Evolutionary conservation across 2,329 filamentous ascomycete species (phyloP).

Genomic region (Pseudocercospora eumusae): DNA sequence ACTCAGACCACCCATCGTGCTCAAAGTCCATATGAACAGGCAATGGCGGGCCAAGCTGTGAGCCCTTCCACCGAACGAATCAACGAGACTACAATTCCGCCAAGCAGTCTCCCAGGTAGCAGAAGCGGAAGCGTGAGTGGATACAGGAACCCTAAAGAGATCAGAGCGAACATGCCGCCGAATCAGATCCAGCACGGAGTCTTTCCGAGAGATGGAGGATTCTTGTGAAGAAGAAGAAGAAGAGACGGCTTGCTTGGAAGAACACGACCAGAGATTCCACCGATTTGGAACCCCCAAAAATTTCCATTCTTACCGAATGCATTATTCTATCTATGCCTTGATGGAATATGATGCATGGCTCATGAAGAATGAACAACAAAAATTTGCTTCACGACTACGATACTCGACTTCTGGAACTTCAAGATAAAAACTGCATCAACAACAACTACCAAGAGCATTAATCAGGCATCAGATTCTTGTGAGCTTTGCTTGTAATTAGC

Average conservation of each 20-base stretch:
- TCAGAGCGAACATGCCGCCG: constrained; percentile 54
- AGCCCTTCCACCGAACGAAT: constrained; percentile 26
- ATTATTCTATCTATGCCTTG: constrained; percentile 7
- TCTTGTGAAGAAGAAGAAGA: constrained; percentile 28
- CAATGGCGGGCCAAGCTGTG: constrained; percentile 32
- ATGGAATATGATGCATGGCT: constrained; percentile 9
- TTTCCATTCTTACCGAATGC: not conserved
- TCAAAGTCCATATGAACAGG: constrained; percentile 38
- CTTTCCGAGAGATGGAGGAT: constrained; percentile 34
- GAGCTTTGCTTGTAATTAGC: constrained; percentile 4
- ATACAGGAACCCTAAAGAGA: constrained; percentile 48
- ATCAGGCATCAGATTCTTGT: not conserved
- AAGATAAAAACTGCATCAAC: not conserved
- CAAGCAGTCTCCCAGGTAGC: constrained; percentile 31
- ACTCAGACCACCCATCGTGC: constrained; percentile 26
- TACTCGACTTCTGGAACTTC: not conserved
- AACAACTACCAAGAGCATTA: constrained; percentile 6
- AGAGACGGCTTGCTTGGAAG: not conserved
- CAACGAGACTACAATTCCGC: constrained; percentile 47
- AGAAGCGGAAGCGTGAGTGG: constrained; percentile 31
- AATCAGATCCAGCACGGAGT: constrained; percentile 49
- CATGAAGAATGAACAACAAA: constrained; percentile 5
- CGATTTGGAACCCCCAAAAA: not conserved
- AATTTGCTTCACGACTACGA: not conserved
- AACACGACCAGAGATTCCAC: not conserved